Base-by-base conservation (phyloP, 1,284 basidiomycete genomes). In the Cutaneotrichosporon daszewskae region DNA sequence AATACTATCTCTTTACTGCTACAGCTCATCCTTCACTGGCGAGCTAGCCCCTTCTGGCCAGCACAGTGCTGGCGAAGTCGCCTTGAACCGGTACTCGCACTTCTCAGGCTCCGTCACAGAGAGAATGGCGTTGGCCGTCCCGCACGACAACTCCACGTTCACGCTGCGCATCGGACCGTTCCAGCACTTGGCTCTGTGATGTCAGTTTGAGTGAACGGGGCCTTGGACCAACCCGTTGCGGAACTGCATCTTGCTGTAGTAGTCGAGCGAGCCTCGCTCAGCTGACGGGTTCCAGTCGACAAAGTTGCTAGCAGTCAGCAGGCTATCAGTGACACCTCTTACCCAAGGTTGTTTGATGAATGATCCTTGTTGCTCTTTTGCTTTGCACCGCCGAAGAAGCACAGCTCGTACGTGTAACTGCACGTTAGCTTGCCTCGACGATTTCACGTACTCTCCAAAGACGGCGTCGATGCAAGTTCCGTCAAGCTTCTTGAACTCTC, bases 331-430 rank as follows among this genome's bases (percentile, higher is more conserved):
- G n/a, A n/a, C n/a, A n/a, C n/a, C n/a, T n/a, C n/a, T n/a, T n/a
- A n/a, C n/a, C 94, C 94, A 20, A 97, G 81, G 55, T 80, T 84
- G 72, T 88, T 86, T 0, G 77, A 80, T 5, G 76, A 76, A 17
- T 85, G 83, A 41, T 89, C 87, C 50, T 83, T 81, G 64, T 85
- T 86, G 16, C 87, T 84, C 69, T 87, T 95, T 72, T 99, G 94
- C 41, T 77, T 85, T 1, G 85, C 87, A 54, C 84, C 80, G 12
- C 83, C 80, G 55, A 97, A 96, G 60, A 96, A 79, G 74, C 94
- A 98, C n/a, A 96, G 77, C 66, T 94, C 88, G 69, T 98, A 99
- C 1, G 84, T 89, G 71, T 97, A 98, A 52, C 88, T 91, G 37
- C 5, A n/a, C 17, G 49, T 47, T 38, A 51, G 50, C 37, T 11